A percentile compares a stretch with the other conserved stretches of the same genome.
Evolutionary conservation across 768 basidiomycete genomes (phyloP).

Genomic region (Grammothele lineata): DNA sequence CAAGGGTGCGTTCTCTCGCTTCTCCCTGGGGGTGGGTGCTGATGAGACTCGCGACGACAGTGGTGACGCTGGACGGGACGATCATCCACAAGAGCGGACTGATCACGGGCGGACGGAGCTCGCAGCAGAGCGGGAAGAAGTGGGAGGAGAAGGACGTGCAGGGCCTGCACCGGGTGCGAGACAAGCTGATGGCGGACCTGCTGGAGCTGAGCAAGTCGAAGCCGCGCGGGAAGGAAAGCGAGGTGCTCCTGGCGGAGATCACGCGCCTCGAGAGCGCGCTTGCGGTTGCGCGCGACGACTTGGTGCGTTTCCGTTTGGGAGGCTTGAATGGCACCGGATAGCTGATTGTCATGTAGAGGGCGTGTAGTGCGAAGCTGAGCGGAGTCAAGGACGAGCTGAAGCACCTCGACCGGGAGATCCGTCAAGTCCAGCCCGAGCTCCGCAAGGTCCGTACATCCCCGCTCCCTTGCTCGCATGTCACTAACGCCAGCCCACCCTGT

Average conservation of each 20-base stretch:
- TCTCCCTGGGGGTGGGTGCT: no score
- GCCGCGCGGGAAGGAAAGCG: slow-evolving; percentile 81
- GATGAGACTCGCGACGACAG: no score
- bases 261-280: slow-evolving; percentile 75
- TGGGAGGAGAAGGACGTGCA: slow-evolving; percentile 95
- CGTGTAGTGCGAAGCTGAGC: slow-evolving; percentile 66
- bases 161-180: slow-evolving; percentile 65
- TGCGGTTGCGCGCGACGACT: slow-evolving; percentile 74
- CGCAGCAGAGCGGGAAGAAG: slow-evolving; percentile 71
- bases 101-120: slow-evolving; percentile 91
- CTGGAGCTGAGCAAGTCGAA: slow-evolving; percentile 82
- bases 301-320: slow-evolving; percentile 58
- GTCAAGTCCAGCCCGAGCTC: slow-evolving; percentile 61
- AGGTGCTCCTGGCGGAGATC: slow-evolving; percentile 71
- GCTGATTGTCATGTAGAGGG: slow-evolving; percentile 71
- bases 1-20: slow-evolving; percentile 64
- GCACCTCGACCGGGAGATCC: slow-evolving; percentile 69
- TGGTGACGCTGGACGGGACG: slow-evolving; percentile 95
- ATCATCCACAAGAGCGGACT: slow-evolving; percentile 96
- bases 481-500: background rate
- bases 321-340: slow-evolving; percentile 70
- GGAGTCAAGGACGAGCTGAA: slow-evolving; percentile 85
- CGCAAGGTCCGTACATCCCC: slow-evolving; percentile 49
- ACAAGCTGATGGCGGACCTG: slow-evolving; percentile 68
- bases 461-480: background rate